Evolutionary conservation across 768 basidiomycete genomes (phyloP), one percentile per base, ranked within the genome.

Genomic region (Sarcomyxa edulis): DNA sequence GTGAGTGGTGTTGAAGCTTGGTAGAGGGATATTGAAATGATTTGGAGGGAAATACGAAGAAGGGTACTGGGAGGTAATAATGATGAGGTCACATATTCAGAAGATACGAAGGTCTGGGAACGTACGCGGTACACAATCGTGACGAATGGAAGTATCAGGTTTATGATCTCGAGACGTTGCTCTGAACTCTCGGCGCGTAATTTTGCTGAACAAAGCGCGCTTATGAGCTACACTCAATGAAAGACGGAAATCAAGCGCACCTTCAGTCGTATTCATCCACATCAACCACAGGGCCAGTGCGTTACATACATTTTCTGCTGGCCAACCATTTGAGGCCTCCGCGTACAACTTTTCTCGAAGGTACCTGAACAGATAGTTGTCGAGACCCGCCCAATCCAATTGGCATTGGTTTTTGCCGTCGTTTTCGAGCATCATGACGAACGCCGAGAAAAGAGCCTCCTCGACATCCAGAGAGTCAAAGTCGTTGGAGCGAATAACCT

Each of bases 11-110:
- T 37, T 20, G 43, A 43, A 40, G 42, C 35, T 42, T 49, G 40
- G 46, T 22, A 78, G 62, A 0, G 84, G 82, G 24, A 86, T 59
- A 38, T 55, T 22, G 50, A 69, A 78, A 50, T 84, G 78, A 39
- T 73, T 63, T 11, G 81, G 76, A 0, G 85, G 82, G 1, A 80
- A 80, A 28, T 73, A 62, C 26, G 76, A 65, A 3, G 73, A 55
- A 1, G 78, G 59, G 50, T 84, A 86, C 67, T 78, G 48, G 18
- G 36, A 4, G 21, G 44, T 23, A 15, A 33, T 2, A 11, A 25
- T 36, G 35, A 49, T 30, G 12, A 23, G 20, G n/a, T 35, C 25
- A 26, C 36, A 44, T n/a, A n/a, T n/a, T n/a, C n/a, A n/a, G n/a
- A n/a, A n/a, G n/a, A n/a, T n/a, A n/a, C n/a, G 49, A 49, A 26